These are phyloP conservation scores for Populus simonii DNA, from an alignment of 345 rosid genomes.

Conservation along the genomic window DNA sequence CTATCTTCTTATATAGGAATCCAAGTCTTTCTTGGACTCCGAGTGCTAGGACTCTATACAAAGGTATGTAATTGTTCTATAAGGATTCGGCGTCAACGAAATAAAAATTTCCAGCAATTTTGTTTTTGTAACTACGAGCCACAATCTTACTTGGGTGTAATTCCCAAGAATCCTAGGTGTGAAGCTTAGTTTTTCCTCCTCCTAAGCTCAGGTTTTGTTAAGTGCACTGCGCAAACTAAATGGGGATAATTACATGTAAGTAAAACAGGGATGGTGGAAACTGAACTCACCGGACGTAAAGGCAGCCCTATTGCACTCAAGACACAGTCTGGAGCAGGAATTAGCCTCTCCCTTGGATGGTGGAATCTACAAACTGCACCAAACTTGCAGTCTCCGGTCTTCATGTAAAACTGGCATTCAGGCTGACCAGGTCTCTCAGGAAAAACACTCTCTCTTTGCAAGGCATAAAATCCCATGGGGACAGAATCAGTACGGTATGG, in stretches of 20 bases:
- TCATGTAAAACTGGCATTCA: slow-evolving; percentile 95
- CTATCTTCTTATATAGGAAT: not conserved
- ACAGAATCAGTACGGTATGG: slow-evolving; percentile 57
- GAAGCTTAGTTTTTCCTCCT: not conserved
- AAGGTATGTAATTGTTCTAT: too few relatives aligned
- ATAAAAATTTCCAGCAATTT: not conserved
- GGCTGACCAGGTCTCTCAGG: slow-evolving; percentile 98
- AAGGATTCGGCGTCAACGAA: too few relatives aligned
- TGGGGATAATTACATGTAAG: not conserved
- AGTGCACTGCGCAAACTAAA: not conserved
- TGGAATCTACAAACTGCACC: slow-evolving; percentile 95
- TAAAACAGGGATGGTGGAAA: not conserved
- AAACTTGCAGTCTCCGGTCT: slow-evolving; percentile 97
- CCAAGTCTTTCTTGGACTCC: not conserved
- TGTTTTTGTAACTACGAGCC: not conserved
- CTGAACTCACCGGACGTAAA: slow-evolving; percentile 73
- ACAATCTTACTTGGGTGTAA: not conserved
- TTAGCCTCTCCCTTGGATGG: slow-evolving; percentile 90
- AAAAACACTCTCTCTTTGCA: slow-evolving; percentile 81
- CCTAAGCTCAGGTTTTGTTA: not conserved
- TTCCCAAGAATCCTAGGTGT: not conserved
- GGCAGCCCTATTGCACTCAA: slow-evolving; percentile 91
- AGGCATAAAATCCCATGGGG: slow-evolving; percentile 68
- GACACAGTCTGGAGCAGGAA: slow-evolving; percentile 90
- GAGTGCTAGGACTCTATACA: too few relatives aligned